A percentile compares a stretch with the other conserved stretches of the same genome.
These are phyloP conservation scores for Edhazardia aedis DNA, from an alignment of 371 early-diverging fungal species.

Conservation along the genomic window DNA sequence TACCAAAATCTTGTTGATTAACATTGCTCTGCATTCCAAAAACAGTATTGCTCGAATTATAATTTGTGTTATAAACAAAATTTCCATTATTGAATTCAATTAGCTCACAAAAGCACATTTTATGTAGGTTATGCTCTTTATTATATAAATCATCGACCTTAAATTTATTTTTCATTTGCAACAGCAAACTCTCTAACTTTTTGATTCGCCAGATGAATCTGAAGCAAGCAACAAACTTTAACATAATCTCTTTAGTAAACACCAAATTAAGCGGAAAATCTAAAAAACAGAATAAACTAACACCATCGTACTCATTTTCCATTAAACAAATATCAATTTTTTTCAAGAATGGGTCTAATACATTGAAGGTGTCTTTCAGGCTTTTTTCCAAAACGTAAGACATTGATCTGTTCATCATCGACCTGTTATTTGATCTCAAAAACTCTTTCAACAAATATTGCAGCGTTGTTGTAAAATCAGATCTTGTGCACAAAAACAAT, in stretches of 20 bases:
- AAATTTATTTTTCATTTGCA: slow-evolving; percentile 2
- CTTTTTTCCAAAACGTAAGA: slow-evolving; percentile 22
- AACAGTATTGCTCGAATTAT: no score
- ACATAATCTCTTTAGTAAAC: slow-evolving; percentile 12
- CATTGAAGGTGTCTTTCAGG: slow-evolving; percentile 17
- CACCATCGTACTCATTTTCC: slow-evolving; percentile 6
- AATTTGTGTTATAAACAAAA: no score
- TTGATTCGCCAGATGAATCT: slow-evolving; percentile 40
- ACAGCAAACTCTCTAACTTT: slow-evolving; percentile 15
- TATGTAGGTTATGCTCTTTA: no score
- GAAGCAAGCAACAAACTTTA: slow-evolving; percentile 25
- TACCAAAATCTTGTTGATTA: no score
- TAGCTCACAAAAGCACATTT: no score
- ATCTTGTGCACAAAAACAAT: slow-evolving; percentile 31
- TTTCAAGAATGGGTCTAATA: slow-evolving; percentile 15
- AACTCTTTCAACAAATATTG: slow-evolving; percentile 20
- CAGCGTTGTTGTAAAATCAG: slow-evolving; percentile 36
- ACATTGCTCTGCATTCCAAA: no score
- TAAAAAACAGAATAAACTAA: slow-evolving; percentile 24
- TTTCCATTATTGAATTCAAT: no score
- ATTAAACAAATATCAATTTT: slow-evolving; percentile 6
- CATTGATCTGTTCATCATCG: slow-evolving; percentile 5
- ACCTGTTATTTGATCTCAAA: slow-evolving; percentile 1
- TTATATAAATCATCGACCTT: no score
- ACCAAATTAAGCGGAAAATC: slow-evolving; percentile 16